These are phyloP conservation scores for Sabuloglossum arenarium DNA, from an alignment of 495 filamentous ascomycete genomes.

Conservation along the genomic window DNA sequence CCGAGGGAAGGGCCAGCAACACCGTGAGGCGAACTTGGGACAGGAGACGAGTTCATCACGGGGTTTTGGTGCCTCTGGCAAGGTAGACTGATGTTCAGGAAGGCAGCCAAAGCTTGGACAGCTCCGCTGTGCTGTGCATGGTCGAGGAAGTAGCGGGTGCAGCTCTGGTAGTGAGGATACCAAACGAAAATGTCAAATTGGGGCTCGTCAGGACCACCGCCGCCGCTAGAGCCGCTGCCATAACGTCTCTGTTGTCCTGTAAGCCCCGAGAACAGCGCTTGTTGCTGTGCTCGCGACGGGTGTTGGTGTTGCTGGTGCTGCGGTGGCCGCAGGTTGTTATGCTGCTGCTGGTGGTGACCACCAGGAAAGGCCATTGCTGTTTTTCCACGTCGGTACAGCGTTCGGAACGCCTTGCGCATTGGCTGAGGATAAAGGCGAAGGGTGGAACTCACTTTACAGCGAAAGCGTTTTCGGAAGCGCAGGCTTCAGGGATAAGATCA, in stretches of 20 bases:
- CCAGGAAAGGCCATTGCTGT: neutral
- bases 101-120: slow-evolving; percentile 77
- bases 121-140: slow-evolving; percentile 67
- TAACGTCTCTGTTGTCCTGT: neutral
- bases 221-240: neutral
- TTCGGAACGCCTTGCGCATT: neutral
- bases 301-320: neutral
- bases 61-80: slow-evolving; percentile 32
- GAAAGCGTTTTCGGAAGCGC: neutral
- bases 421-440: neutral
- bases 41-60: slow-evolving; percentile 23
- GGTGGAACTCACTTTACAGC: neutral
- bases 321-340: neutral
- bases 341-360: neutral
- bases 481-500: slow-evolving; percentile 1
- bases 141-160: slow-evolving; percentile 83
- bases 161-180: slow-evolving; percentile 83
- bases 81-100: slow-evolving; percentile 66
- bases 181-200: slow-evolving; percentile 77
- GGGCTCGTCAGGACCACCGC: slow-evolving; percentile 7
- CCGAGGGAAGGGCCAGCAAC: slow-evolving; percentile 3
- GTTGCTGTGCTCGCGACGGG: neutral
- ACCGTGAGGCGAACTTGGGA: slow-evolving; percentile 18
- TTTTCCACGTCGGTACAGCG: neutral
- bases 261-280: neutral